Base-by-base conservation (phyloP, 1,284 basidiomycete genomes). In the Boletellus deceptivus region DNA sequence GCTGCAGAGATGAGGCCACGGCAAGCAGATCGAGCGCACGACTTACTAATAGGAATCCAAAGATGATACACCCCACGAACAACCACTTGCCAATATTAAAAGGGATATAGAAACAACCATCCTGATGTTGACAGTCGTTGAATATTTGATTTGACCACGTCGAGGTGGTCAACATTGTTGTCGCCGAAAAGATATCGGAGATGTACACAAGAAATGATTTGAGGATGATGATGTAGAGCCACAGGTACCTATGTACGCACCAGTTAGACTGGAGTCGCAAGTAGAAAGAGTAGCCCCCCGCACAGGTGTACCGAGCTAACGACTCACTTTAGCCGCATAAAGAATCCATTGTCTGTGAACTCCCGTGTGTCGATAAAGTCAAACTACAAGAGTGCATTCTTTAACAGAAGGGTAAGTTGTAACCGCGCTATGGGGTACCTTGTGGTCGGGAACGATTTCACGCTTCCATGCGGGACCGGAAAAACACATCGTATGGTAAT, bases 51-150 rank as follows among this genome's bases (percentile, higher is more conserved):
- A 98, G 75, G 76, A 98, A 98, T 20, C 93, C 95, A 70, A 98
- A 93, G 64, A 97, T 89, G 78, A 99, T 98, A 70, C 96, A 99
- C 37, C 93, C 93, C 24, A 95, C 89, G 73, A 99, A 98, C 54
- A 99, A 77, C 94, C 94, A 98, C 70, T 94, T 92, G 53, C 92
- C 93, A 47, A 91, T 84, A 52, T 77, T 75, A 73, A 98, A 98
- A 7, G 91, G 86, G 55, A 99, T 93, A 60, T 85, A 82, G 56
- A 98, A 83, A 59, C 91, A 93, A 47, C 90, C 86, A 16, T 80
- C 53, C 63, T 75, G 65, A 58, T 67, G 57, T 59, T 70, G 73
- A 63, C 91, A 93, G 60, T 85, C 79, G 56, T 85, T 76, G 72
- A 93, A 90, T 64, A 96, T 93, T 68, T 91, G 82, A 61, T 91